Percentiles rank a stretch among this genome's conserved stretches.
These are phyloP conservation scores for Shiraia bambusicola DNA, from an alignment of 2,329 filamentous ascomycete species.

Conservation along the genomic window DNA sequence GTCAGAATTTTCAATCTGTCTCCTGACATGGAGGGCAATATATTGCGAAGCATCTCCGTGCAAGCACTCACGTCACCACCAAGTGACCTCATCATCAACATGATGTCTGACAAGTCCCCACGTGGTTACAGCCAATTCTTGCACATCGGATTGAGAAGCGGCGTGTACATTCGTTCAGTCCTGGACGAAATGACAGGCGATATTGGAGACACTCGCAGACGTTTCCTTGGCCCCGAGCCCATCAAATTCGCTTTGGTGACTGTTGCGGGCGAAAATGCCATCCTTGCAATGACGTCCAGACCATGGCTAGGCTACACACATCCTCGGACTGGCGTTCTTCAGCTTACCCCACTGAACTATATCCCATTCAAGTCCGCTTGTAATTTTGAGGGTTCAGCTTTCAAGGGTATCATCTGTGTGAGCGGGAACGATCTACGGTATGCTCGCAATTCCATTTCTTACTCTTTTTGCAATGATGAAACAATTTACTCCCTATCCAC, in stretches of 20 bases:
- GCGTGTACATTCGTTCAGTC: constrained; percentile 92
- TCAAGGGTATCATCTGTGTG: constrained; percentile 91
- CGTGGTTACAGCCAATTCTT: constrained; percentile 88
- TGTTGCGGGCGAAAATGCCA: constrained; percentile 78
- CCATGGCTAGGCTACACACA: constrained; percentile 97
- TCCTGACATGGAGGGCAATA: constrained; percentile 70
- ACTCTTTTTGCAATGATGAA: constrained; percentile 60
- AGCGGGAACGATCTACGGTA: constrained; percentile 87
- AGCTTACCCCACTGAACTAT: constrained; percentile 89
- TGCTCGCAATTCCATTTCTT: constrained; percentile 38
- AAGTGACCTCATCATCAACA: constrained; percentile 84
- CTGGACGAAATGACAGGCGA: constrained; percentile 95
- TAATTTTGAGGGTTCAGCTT: constrained; percentile 96
- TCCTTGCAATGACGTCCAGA: constrained; percentile 86
- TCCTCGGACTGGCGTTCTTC: constrained; percentile 80
- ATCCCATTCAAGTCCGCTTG: constrained; percentile 87
- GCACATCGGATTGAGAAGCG: constrained; percentile 93
- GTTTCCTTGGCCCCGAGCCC: constrained; percentile 88
- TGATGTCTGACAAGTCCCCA: constrained; percentile 91
- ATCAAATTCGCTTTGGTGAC: constrained; percentile 91
- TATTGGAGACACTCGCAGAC: constrained; percentile 88
- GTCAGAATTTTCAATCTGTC: constrained; percentile 90
- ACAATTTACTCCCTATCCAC: constrained; percentile 51
- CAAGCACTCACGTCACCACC: constrained; percentile 90
- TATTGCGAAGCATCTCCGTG: constrained; percentile 86